These are phyloP conservation scores for Carpinus viminea DNA, from an alignment of 306 rosid genomes.

Conservation along the genomic window DNA sequence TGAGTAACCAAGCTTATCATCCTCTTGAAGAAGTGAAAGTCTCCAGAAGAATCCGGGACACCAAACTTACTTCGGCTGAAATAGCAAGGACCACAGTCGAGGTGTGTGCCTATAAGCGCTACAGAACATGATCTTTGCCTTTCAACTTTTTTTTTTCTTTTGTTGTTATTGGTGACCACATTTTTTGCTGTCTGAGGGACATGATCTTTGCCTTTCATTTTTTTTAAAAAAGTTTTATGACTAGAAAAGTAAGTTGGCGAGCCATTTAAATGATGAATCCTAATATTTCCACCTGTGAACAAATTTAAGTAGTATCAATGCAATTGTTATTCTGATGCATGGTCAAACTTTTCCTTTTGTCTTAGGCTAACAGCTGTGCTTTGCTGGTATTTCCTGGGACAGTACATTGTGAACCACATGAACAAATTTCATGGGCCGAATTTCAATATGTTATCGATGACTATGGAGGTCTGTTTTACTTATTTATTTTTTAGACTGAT, in stretches of 20 bases:
- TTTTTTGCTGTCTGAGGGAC: too few relatives aligned
- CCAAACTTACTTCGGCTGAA: slow-evolving; percentile 78
- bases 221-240: slow-evolving; percentile 11
- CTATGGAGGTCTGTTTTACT: slow-evolving; percentile 63
- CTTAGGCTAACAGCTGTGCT: slow-evolving; percentile 72
- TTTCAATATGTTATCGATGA: slow-evolving; percentile 70
- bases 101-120: slow-evolving; percentile 47
- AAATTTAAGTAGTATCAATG: slow-evolving; percentile 30
- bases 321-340: slow-evolving; percentile 28
- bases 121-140: background rate
- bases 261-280: slow-evolving; percentile 10
- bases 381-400: slow-evolving; percentile 81
- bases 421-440: slow-evolving; percentile 74
- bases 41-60: slow-evolving; percentile 45
- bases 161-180: too few relatives aligned
- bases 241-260: slow-evolving; percentile 10
- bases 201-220: too few relatives aligned
- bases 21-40: slow-evolving; percentile 88
- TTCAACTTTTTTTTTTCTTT: too few relatives aligned
- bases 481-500: slow-evolving; percentile 17
- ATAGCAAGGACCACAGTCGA: slow-evolving; percentile 79
- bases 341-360: slow-evolving; percentile 38
- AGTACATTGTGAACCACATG: slow-evolving; percentile 92
- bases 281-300: slow-evolving; percentile 21
- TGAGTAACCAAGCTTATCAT: slow-evolving; percentile 64